phyloP scores from a whole-genome alignment of 164 flowering plant species.

The Kalanchoe fedtschenkoi region DNA sequence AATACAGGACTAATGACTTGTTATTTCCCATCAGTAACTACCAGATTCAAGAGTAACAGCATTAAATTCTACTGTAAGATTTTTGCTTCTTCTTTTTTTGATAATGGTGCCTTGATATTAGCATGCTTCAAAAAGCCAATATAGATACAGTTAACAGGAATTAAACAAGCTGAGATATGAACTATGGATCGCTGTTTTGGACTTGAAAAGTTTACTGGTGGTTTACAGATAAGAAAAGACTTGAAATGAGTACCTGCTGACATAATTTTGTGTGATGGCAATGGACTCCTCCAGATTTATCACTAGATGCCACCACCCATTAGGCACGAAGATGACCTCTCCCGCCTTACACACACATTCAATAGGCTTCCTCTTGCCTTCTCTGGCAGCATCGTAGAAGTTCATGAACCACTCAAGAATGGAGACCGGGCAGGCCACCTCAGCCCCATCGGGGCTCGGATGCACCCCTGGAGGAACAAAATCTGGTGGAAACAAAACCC shows the following conservation, averaged over 20 bases:
- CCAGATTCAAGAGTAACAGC: too few relatives aligned
- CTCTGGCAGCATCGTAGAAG: constrained; percentile 68
- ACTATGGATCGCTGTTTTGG: too few relatives aligned
- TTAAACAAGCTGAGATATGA: not conserved
- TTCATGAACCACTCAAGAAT: constrained; percentile 99
- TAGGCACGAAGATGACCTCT: constrained; percentile 89
- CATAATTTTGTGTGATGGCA: constrained; percentile 94
- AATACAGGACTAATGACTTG: too few relatives aligned
- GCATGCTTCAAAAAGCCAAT: not conserved
- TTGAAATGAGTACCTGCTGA: constrained; percentile 56
- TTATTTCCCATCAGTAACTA: too few relatives aligned
- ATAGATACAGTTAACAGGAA: not conserved
- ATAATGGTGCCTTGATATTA: not conserved
- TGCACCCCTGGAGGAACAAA: constrained; percentile 93
- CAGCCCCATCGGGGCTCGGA: constrained; percentile 96
- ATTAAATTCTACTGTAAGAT: not conserved
- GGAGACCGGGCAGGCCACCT: constrained; percentile 96
- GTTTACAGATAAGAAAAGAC: not conserved
- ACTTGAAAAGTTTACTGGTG: not conserved
- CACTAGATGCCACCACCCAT: constrained; percentile 99
- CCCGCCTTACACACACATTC: constrained; percentile 95
- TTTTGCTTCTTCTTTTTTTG: not conserved
- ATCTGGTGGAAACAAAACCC: constrained; percentile 94
- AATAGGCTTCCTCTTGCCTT: constrained; percentile 66
- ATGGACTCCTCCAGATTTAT: constrained; percentile 93